Conservation (phyloP, 257 asterid genomes). For the Fraxinus excelsior region DNA sequence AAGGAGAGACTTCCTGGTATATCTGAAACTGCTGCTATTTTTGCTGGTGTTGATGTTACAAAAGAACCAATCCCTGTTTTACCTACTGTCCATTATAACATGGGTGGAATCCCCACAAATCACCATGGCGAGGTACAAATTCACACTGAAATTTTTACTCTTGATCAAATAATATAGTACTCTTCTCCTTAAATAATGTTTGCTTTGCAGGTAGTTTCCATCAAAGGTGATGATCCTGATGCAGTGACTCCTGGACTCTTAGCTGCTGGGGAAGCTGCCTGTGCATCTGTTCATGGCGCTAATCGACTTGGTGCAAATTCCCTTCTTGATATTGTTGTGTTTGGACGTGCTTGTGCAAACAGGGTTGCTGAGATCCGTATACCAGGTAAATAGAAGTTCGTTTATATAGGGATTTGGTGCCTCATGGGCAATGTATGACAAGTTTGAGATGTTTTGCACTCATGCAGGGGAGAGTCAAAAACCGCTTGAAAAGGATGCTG, state of each 20-base stretch:
- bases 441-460: not conserved
- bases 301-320: slow-evolving; percentile 65
- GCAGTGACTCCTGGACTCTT: slow-evolving; percentile 45
- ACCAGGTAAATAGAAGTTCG: slow-evolving; percentile 36
- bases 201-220: slow-evolving; percentile 41
- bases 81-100: slow-evolving; percentile 59
- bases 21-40: slow-evolving; percentile 63
- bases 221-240: slow-evolving; percentile 44
- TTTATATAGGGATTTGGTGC: not conserved
- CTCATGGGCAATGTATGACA: too few relatives aligned
- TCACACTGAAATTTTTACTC: too few relatives aligned
- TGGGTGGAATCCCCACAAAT: slow-evolving; percentile 62
- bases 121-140: slow-evolving; percentile 46
- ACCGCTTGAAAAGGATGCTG: slow-evolving; percentile 62
- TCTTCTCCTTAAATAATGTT: not conserved
- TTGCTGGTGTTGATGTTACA: slow-evolving; percentile 62
- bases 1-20: slow-evolving; percentile 65
- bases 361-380: slow-evolving; percentile 52
- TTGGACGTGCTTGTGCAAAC: slow-evolving; percentile 64
- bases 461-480: slow-evolving; percentile 45
- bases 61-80: slow-evolving; percentile 62
- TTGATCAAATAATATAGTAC: too few relatives aligned
- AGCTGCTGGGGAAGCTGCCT: slow-evolving; percentile 67
- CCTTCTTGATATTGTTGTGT: slow-evolving; percentile 60
- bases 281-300: slow-evolving; percentile 67